Base-by-base conservation (phyloP, 140 eudicot species). In the Flaveria floridana region DNA sequence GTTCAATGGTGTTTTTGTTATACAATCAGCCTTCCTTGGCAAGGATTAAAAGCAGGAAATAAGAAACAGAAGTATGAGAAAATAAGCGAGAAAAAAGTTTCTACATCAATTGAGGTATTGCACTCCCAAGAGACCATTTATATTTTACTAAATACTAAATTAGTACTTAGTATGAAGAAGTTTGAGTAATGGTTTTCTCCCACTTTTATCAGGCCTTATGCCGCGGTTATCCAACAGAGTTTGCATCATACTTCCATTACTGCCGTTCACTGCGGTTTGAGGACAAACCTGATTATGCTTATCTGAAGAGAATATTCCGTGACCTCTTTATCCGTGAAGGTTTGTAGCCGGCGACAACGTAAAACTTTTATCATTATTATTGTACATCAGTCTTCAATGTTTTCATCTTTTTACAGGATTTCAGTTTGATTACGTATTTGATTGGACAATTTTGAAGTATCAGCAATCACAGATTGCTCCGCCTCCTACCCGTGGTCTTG, bases 301-400 rank as follows among this genome's bases (percentile, higher is more conserved):
- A 89, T 74, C 73, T 89, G 79, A 89, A 86, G 85, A 89, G 89
- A 78, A 83, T 86, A 66, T 86, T 89, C 82, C 92, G 96, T 15
- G 96, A 89, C 66, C 87, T 89, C 61, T 89, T 89, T 50, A 86
- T 84, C 58, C 88, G 85, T 65, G 92, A 89, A 89, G 95, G 91
- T 88, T 63, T 65, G 75, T 30, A 71, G 59, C 2, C 52, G 6
- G 4, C 1, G 37, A 21, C 14, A 30, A 5, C 68, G 12, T 16
- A 5, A 21, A 25, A 56, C 23, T 11, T 68, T 3, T 42, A 58
- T 9, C 12, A 68, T 34, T 15, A 41, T 20, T 25, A 15, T 39
- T 42, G 20, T 42, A 18, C 30, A 41, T 6, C 15, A 47, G 26
- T 25, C 19, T 30, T 46, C 50, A 6, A 7, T 65, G 12, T 34